Evolutionary conservation across 1,284 basidiomycete species (phyloP).

Genomic region (Melampsora larici-populina): DNA sequence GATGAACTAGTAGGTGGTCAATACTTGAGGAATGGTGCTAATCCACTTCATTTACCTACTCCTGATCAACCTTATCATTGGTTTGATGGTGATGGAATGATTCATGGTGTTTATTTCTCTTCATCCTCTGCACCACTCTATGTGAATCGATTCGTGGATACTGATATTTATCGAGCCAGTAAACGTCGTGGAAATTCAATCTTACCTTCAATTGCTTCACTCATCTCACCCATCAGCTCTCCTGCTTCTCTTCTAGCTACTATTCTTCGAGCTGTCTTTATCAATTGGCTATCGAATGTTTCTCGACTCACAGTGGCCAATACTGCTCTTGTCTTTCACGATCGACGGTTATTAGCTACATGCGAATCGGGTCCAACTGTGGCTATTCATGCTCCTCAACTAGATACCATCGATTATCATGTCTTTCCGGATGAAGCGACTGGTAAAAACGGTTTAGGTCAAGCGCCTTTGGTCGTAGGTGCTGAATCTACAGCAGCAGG

Average conservation of each 20-base stretch:
- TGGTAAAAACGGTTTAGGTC: conserved; percentile 24
- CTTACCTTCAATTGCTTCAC: conserved; percentile 58
- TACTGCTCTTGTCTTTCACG: conserved; percentile 56
- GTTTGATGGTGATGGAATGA: conserved; percentile 56
- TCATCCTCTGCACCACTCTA: conserved; percentile 49
- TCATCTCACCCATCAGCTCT: conserved; percentile 56
- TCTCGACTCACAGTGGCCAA: conserved; percentile 57
- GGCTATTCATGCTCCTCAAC: conserved; percentile 56
- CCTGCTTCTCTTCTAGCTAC: conserved; percentile 54
- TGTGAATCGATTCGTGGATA: conserved; percentile 54
- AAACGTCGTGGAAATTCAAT: conserved; percentile 45
- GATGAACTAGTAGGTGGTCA: conserved; percentile 52
- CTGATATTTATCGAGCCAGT: conserved; percentile 52
- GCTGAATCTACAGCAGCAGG: conserved; percentile 42
- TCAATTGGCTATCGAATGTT: conserved; percentile 51
- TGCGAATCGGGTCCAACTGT: conserved; percentile 59
- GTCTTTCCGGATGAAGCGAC: conserved; percentile 48
- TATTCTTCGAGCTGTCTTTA: conserved; percentile 54
- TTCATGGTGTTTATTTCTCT: conserved; percentile 57
- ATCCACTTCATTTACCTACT: conserved; percentile 52
- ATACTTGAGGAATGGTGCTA: conserved; percentile 59
- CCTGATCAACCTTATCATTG: conserved; percentile 51
- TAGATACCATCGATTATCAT: conserved; percentile 58
- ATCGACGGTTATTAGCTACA: conserved; percentile 56
- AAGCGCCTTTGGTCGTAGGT: conserved; percentile 1